Evolutionary conservation across 1,139 yeast species (phyloP).

Genomic region (Torulaspora globosa): DNA sequence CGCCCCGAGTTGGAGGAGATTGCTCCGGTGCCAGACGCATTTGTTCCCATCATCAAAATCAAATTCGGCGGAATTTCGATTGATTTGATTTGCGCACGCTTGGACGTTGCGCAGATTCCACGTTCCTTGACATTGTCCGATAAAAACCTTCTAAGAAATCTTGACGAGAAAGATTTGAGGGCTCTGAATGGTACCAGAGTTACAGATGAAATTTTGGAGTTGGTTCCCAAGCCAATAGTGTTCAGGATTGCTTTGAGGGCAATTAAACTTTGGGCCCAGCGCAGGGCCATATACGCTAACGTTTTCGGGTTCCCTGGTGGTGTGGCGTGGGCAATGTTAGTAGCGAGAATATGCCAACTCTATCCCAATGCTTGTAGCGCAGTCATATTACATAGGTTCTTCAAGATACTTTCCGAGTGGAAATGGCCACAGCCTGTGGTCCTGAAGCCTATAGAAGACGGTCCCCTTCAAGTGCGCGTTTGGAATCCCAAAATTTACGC

Average conservation of each 20-base stretch:
- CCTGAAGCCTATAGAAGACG: conserved; percentile 89
- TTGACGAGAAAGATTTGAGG: conserved; percentile 87
- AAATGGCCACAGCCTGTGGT: conserved; percentile 98
- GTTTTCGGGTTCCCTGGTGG: conserved; percentile 99
- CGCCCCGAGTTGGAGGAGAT: conserved; percentile 85
- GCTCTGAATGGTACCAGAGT: conserved; percentile 95
- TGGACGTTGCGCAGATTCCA: conserved; percentile 82
- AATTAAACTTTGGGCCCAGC: conserved; percentile 94
- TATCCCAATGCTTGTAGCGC: conserved; percentile 97
- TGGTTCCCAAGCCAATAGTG: conserved; percentile 90
- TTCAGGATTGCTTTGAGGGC: conserved; percentile 91
- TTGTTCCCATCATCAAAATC: conserved; percentile 88
- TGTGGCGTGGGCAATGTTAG: conserved; percentile 99
- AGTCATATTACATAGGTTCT: conserved; percentile 81
- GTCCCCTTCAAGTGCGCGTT: conserved; percentile 90
- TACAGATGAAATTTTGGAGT: conserved; percentile 82
- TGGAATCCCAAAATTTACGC: conserved; percentile 95
- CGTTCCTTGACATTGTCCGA: conserved; percentile 68
- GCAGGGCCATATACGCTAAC: conserved; percentile 89
- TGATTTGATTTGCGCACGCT: conserved; percentile 78
- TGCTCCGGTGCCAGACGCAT: conserved; percentile 92
- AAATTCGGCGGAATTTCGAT: conserved; percentile 85
- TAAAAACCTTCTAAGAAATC: conserved; percentile 73
- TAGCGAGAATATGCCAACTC: conserved; percentile 91
- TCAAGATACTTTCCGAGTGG: conserved; percentile 84